Evolutionary conservation across 2,329 filamentous ascomycete genomes (phyloP).

Genomic region (Cytospora chrysosperma): DNA sequence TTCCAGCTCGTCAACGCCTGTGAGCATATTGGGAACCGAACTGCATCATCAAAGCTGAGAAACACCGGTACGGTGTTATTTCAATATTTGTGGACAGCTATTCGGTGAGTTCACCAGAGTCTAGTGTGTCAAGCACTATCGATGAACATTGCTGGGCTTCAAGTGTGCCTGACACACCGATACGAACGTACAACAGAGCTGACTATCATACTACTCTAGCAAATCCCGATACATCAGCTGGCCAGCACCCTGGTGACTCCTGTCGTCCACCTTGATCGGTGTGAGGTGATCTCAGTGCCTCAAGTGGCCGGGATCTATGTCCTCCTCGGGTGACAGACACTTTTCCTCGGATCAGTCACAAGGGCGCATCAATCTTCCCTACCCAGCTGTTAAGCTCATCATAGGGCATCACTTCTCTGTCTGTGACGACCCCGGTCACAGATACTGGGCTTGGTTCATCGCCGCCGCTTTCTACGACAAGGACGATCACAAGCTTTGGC

Average conservation of each 20-base stretch:
- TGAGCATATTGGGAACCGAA: neutral
- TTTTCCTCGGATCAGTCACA: neutral
- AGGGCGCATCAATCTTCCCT: constrained; percentile 1
- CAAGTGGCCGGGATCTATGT: neutral
- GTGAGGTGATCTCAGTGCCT: neutral
- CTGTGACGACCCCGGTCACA: constrained; percentile 28
- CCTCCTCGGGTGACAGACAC: neutral
- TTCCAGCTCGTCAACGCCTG: neutral
- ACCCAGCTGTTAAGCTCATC: constrained; percentile 29
- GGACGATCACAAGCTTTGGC: constrained; percentile 33
- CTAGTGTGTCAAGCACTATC: neutral
- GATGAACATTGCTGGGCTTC: neutral
- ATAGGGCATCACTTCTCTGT: constrained; percentile 32
- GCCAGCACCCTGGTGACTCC: neutral
- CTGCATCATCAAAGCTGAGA: neutral
- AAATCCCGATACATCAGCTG: neutral
- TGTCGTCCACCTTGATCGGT: neutral
- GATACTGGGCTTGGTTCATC: constrained; percentile 35
- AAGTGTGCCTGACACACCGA: neutral
- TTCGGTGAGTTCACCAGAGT: neutral
- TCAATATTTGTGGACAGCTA: neutral
- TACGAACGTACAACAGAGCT: neutral
- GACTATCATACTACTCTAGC: neutral
- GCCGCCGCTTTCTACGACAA: constrained; percentile 36
- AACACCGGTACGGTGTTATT: neutral